phyloP scores from a whole-genome alignment of 2,329 filamentous ascomycete species.

The Xylariaceae sp. region DNA sequence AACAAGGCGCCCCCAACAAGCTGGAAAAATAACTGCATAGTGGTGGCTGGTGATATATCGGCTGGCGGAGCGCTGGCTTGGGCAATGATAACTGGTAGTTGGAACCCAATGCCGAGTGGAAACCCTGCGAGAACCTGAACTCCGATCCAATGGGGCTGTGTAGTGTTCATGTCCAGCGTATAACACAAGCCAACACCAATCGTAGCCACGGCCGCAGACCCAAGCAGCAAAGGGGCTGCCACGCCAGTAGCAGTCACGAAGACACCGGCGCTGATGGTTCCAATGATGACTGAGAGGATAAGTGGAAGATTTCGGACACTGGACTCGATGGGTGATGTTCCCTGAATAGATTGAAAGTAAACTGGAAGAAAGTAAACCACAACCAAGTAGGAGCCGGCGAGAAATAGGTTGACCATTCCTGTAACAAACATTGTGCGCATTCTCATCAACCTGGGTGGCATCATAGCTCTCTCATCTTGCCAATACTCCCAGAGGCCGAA shows the following conservation, averaged over 20 bases:
- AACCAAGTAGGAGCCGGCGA: conserved; percentile 39
- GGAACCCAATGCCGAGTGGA: conserved; percentile 37
- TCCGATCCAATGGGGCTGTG: conserved; percentile 49
- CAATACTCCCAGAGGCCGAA: conserved; percentile 38
- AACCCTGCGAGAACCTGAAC: conserved; percentile 47
- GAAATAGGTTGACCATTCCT: conserved; percentile 26
- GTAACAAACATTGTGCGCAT: conserved; percentile 30
- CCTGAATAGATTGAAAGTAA: conserved; percentile 49
- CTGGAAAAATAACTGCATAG: conserved; percentile 37
- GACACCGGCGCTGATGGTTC: conserved; percentile 36
- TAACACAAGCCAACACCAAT: conserved; percentile 43
- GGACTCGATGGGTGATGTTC: conserved; percentile 41
- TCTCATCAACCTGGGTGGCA: conserved; percentile 33
- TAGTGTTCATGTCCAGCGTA: conserved; percentile 37
- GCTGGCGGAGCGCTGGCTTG: conserved; percentile 40
- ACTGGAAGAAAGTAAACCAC: conserved; percentile 46
- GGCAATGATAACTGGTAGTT: conserved; percentile 48
- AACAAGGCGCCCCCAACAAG: conserved; percentile 51
- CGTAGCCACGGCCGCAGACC: conserved; percentile 43
- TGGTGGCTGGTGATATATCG: conserved; percentile 44
- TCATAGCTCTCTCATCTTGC: conserved; percentile 26
- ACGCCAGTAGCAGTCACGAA: conserved; percentile 36
- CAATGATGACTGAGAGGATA: conserved; percentile 44
- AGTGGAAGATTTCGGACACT: conserved; percentile 48
- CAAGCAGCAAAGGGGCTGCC: conserved; percentile 45